Base-by-base conservation (phyloP, 148 eudicot genomes). In the Fallopia convolvulus region DNA sequence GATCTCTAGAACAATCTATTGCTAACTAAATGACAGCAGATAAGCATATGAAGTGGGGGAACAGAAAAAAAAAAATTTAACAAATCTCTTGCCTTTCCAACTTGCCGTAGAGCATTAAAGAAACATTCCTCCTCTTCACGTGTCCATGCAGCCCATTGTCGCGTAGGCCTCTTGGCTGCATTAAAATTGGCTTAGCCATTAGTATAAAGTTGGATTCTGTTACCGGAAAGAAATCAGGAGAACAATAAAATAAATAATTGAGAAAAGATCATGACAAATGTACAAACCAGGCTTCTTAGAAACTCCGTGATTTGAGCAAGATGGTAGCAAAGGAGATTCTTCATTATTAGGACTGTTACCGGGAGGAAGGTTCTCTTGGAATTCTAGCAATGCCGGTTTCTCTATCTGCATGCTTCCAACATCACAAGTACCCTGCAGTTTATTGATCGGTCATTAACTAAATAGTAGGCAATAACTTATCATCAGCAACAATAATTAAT, bases 111-210 rank as follows among this genome's bases (percentile, higher is more conserved):
- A 76, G 99, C 99, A 83, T 84, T 87, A 76, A 96, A 96, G 83
- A 96, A 96, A 78, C 90, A 79, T 86, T 96, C 98, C 85, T 93
- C 98, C 88, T 96, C 99, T 79, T 91, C 90, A 75, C 93, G 98
- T 30, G 98, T 96, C 99, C 99, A 96, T 78, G 99, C 99, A 85
- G 99, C 99, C 99, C 99, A 96, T 81, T 91, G 92, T 8, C 99
- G 88, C 21, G 99, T 89, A 75, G 83, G 90, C 20, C 89, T 91
- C 83, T 91, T 93, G 40, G 72, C 98, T 91, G 84, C 82, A 71
- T 79, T 55, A 36, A 73, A 68, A 79, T 66, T 77, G 52, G 74
- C 55, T 78, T 41, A 66, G 13, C 49, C 46, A 78, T 79, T 70
- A 83, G 61, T 81, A 50, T 49, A 48, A 52, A 70, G 36, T 18